Evolutionary conservation across 225 moss, liverwort and hornwort genomes (phyloP), one percentile per base, ranked within the genome.

Genomic region (Rhytidiadelphus loreus): DNA sequence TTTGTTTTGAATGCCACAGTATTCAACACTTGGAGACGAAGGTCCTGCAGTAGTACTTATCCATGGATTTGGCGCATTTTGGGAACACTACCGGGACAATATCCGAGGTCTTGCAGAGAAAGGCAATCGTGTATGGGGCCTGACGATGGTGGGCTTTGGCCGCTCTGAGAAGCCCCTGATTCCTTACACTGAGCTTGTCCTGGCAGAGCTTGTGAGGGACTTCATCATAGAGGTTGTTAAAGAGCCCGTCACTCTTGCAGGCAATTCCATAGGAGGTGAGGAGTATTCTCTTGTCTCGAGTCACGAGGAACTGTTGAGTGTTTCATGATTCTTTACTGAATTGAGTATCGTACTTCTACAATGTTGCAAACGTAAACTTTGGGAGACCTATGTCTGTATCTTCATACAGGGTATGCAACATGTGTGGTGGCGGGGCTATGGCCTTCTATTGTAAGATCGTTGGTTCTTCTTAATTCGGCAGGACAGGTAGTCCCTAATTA

Each of bases 61-160:
- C 79, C 98, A 98, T 90, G 98, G 98, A 57, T 98, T 98, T 92
- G 98, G 98, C 89, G 98, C 98, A 82, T 98, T 98, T 85, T 97
- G 98, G 98, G 95, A 98, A 85, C 98, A 98, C 83, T 98, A 96
- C 90, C 93, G 98, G 57, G 97, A 98, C 90, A 98, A 98, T 63
- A 94, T 98, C 77, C 94, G 94, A 83, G 93, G 94, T 46, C 94
- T 98, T 77, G 98, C 96, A 22, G 94, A 94, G 87, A 96, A 96
- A 85, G 98, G 98, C n/a, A 95, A 97, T 68, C 96, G 97, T 53
- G 98, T 95, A 66, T 98, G 97, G 92, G 98, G 95, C 32, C 91
- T 98, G 91, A 97, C 98, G 26, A 93, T 98, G 94, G 94, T 98
- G 79, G 98, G 98, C 71, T 98, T 98, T 95, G 98, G 98, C 66